Evolutionary conservation across 2,329 filamentous ascomycete genomes (phyloP).

Genomic region (Ceratocystis eucalypticola): DNA sequence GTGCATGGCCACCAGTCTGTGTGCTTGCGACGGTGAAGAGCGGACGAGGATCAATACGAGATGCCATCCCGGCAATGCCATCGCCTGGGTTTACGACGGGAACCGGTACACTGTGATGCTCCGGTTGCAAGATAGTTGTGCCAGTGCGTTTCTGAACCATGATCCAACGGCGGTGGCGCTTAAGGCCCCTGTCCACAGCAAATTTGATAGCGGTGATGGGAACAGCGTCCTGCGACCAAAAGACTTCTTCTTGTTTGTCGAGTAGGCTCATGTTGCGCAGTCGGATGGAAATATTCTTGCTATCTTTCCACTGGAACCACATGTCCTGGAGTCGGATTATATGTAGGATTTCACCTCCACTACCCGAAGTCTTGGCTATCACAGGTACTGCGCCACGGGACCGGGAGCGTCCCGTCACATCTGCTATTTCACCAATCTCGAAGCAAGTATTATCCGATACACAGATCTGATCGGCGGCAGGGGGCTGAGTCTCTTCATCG

Average conservation of each 20-base stretch:
- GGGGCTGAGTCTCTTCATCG: constrained; percentile 25
- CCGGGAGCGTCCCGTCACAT: constrained; percentile 25
- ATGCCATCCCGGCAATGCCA: constrained; percentile 26
- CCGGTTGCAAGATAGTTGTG: constrained; percentile 40
- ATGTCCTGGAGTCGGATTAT: constrained; percentile 39
- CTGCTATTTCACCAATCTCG: constrained; percentile 41
- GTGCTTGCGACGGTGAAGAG: constrained; percentile 39
- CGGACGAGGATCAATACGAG: constrained; percentile 42
- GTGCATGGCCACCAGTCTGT: constrained; percentile 40
- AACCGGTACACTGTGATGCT: constrained; percentile 32
- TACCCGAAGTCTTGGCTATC: constrained; percentile 41
- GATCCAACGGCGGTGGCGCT: constrained; percentile 35
- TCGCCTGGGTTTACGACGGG: constrained; percentile 19
- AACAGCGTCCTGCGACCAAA: constrained; percentile 41
- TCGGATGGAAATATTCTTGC: constrained; percentile 34
- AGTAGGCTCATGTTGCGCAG: constrained; percentile 32
- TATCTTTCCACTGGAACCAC: constrained; percentile 40
- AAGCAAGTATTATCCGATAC: constrained; percentile 27
- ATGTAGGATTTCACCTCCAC: constrained; percentile 44
- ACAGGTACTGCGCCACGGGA: constrained; percentile 23
- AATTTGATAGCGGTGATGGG: constrained; percentile 41
- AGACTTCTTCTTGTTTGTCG: constrained; percentile 34
- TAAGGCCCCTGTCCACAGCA: constrained; percentile 28
- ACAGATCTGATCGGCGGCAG: constrained; percentile 13
- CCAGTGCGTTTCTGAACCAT: constrained; percentile 40